Evolutionary conservation across 148 eudicot species (phyloP).

Genomic region (Chenopodium quinoa): DNA sequence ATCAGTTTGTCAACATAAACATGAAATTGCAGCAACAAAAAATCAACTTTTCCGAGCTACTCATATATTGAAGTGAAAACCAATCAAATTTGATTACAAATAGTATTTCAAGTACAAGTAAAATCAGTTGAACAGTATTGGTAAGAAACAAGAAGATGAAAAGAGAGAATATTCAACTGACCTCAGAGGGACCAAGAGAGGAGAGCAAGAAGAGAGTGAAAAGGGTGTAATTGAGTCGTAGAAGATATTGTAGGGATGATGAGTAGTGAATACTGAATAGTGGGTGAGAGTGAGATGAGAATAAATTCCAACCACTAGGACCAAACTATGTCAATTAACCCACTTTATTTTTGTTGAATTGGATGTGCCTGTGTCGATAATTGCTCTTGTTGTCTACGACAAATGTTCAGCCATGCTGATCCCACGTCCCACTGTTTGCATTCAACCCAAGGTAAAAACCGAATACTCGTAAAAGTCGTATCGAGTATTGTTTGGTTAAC

Average conservation of each 20-base stretch:
- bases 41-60: not conserved
- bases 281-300: constrained; percentile 14
- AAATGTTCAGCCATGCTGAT: constrained; percentile 5
- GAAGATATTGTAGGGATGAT: not conserved
- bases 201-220: not conserved
- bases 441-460: too few relatives aligned
- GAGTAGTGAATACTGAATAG: not conserved
- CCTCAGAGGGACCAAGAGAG: not conserved
- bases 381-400: not conserved
- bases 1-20: not conserved
- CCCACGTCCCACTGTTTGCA: not conserved
- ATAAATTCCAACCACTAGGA: constrained; percentile 36
- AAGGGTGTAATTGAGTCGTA: not conserved
- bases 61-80: too few relatives aligned
- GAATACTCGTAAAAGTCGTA: too few relatives aligned
- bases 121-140: not conserved
- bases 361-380: not conserved
- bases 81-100: too few relatives aligned
- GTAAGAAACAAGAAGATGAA: not conserved
- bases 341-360: not conserved
- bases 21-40: not conserved
- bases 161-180: not conserved
- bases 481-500: too few relatives aligned
- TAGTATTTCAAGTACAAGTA: not conserved
- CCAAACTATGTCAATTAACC: not conserved